A percentile compares a stretch with the other conserved stretches of the same genome.
These are phyloP conservation scores for Kluyveromyces nonfermentans DNA, from an alignment of 805 yeast species.

Conservation along the genomic window DNA sequence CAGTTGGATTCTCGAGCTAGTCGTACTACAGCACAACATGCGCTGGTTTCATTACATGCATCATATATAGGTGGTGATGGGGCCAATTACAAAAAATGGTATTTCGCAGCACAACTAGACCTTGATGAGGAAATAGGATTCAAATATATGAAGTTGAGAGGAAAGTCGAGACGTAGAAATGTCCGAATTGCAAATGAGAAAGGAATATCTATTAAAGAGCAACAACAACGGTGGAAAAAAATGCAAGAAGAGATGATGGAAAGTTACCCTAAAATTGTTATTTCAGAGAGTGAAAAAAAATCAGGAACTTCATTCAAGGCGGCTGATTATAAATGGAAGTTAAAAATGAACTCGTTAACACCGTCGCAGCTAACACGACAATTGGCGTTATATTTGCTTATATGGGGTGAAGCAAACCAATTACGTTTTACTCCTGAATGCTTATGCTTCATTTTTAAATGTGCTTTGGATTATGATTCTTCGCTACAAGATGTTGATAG, in stretches of 20 bases:
- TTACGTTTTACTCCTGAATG: constrained; percentile 86
- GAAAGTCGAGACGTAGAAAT: constrained; percentile 36
- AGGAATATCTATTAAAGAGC: constrained; percentile 29
- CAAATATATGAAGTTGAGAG: constrained; percentile 44
- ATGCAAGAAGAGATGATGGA: constrained; percentile 42
- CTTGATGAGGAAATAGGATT: constrained; percentile 61
- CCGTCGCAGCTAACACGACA: constrained; percentile 58
- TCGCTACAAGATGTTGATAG: constrained; percentile 26
- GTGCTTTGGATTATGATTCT: constrained; percentile 67
- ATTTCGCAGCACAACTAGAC: constrained; percentile 74
- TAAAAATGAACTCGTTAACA: constrained; percentile 45
- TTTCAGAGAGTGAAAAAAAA: constrained; percentile 55
- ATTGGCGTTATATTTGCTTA: constrained; percentile 55
- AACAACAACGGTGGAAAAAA: constrained; percentile 32
- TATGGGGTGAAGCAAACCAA: constrained; percentile 91
- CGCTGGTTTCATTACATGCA: constrained; percentile 69
- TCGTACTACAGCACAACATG: constrained; percentile 61
- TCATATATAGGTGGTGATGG: constrained; percentile 89
- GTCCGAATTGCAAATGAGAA: constrained; percentile 35
- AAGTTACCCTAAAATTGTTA: constrained; percentile 44
- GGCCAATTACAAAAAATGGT: constrained; percentile 88
- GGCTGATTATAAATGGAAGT: constrained; percentile 77
- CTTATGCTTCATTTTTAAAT: constrained; percentile 72
- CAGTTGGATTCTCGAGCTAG: constrained; percentile 83
- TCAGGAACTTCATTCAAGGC: constrained; percentile 59